Base-by-base conservation (phyloP, 2,329 filamentous ascomycete species). In the Colletotrichum sp. region DNA sequence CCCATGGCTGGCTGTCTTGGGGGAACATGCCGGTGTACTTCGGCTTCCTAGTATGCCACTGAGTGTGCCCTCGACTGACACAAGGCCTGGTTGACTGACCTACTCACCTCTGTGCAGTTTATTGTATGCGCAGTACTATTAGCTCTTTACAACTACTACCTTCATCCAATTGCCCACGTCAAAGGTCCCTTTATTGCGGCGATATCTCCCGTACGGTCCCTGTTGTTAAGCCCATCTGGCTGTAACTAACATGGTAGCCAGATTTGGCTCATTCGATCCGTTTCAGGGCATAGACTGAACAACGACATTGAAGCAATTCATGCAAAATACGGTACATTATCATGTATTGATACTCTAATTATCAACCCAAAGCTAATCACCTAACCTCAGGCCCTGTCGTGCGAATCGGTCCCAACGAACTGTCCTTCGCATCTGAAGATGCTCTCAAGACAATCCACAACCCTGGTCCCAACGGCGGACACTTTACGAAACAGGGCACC, bases 401-500 rank as follows among this genome's bases (percentile, higher is more conserved):
- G 6, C 65, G 70, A 4, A 64, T 72, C 3, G 70, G 47, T 5
- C 70, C 70, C 8, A 69, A 72, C 8, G 70, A 69, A 31, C 5
- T 72, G 3, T 72, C 70, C 3, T 72, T 72, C 3, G 70, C 70
- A 0, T 69, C 70, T 6, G 65, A 72, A 29, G 57, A 47, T 33
- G 70, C 65, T 4, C 70, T 72, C 5, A 72, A 64, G 29, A 38
- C 65, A 5, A 64, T 72, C 2, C 70, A 72, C 1, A 72, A 72
- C 5, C 70, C 70, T 1, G 70, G 70, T 4, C 58, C 65, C 1
- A 47, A 47, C 12, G 66, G 65, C 4, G 58, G 70, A 1, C 65
- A 63, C 34, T 72, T 72, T 29, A 72, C 70, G 9, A 72, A 72
- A 36, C 33, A 72, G 21, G 70, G 70, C 11, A 72, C 70, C 0